phyloP scores from a whole-genome alignment of 2,329 filamentous ascomycete genomes.

The Pseudocercospora crystallina region DNA sequence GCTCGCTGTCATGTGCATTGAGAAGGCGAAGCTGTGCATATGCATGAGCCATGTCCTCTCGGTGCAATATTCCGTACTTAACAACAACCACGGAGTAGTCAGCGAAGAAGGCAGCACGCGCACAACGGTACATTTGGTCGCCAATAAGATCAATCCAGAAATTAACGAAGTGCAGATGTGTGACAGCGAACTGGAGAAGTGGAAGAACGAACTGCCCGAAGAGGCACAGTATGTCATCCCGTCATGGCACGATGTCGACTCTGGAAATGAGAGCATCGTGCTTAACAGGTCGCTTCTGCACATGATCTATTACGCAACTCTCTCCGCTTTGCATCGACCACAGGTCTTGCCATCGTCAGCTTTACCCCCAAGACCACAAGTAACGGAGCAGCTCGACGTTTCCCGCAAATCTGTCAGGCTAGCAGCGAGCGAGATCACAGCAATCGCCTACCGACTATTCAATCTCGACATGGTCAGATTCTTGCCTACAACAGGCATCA shows the following conservation, averaged over 20 bases:
- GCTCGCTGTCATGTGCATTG: slow-evolving; percentile 83
- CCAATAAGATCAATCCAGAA: slow-evolving; percentile 83
- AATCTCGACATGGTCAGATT: slow-evolving; percentile 71
- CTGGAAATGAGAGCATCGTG: slow-evolving; percentile 58
- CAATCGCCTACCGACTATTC: slow-evolving; percentile 76
- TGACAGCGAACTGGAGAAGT: slow-evolving; percentile 74
- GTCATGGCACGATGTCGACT: slow-evolving; percentile 56
- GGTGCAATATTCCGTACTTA: slow-evolving; percentile 87
- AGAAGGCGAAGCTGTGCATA: slow-evolving; percentile 85
- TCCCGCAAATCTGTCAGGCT: slow-evolving; percentile 80
- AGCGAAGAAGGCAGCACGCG: slow-evolving; percentile 69
- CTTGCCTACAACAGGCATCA: slow-evolving; percentile 85
- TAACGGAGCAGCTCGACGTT: slow-evolving; percentile 73
- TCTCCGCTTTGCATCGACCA: slow-evolving; percentile 86
- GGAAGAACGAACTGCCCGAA: slow-evolving; percentile 70
- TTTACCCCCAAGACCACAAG: slow-evolving; percentile 41
- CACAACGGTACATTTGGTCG: slow-evolving; percentile 83
- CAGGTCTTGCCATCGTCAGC: slow-evolving; percentile 77
- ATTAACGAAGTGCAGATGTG: slow-evolving; percentile 75
- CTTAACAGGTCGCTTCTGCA: slow-evolving; percentile 84
- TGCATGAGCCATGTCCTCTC: slow-evolving; percentile 87
- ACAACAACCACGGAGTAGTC: slow-evolving; percentile 71
- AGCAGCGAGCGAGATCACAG: slow-evolving; percentile 81
- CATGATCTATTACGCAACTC: slow-evolving; percentile 90
- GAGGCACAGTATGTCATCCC: slow-evolving; percentile 68